Evolutionary conservation across 352 stramenopile species (phyloP), one percentile per base, ranked within the genome.

Genomic region (Globisporangium iwayamae): DNA sequence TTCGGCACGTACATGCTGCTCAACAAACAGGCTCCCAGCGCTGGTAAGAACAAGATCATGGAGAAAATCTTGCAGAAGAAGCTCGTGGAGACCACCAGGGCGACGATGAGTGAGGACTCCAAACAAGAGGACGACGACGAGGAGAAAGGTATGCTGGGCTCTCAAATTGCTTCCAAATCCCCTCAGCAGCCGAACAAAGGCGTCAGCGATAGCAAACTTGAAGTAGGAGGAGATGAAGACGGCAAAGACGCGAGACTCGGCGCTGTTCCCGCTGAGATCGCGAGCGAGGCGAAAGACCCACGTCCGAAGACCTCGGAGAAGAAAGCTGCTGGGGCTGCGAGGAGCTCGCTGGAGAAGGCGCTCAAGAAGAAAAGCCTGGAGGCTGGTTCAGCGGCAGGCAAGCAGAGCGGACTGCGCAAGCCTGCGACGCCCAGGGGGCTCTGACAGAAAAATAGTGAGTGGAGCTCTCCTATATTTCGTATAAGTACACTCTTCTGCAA

Each of bases 1-100:
- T 67, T 68, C 5, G 75, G 78, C 0, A 79, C 75, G 20, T 81
- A 73, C 61, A 81, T 80, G 65, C 67, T 84, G 38, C 67, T 83
- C 60, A 70, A 56, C 46, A 79, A 79, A 39, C 69, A 83, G 45
- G 60, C 62, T 13, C 38, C 65, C 30, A 67, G 43, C 3, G 62
- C 63, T 4, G 75, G 73, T 4, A 83, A 85, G 64, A 67, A 57
- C 57, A 73, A 72, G 10, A 63, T 80, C 39, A 66, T 85, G 47
- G 71, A 75, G 20, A 79, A 69, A 16, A 62, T 81, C 20, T 39
- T 69, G 10, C 69, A 79, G 16, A 79, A 74, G 43, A 59, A 39
- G 20, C 38, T 57, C 9, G 32, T 34, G 1, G 28, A 25, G 43
- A 8, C n/a, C 25, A 43, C 20, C 28, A 41, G 34, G 4, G n/a